Evolutionary conservation across 805 yeast genomes (phyloP).

Genomic region (Yamadazyma philogaea): DNA sequence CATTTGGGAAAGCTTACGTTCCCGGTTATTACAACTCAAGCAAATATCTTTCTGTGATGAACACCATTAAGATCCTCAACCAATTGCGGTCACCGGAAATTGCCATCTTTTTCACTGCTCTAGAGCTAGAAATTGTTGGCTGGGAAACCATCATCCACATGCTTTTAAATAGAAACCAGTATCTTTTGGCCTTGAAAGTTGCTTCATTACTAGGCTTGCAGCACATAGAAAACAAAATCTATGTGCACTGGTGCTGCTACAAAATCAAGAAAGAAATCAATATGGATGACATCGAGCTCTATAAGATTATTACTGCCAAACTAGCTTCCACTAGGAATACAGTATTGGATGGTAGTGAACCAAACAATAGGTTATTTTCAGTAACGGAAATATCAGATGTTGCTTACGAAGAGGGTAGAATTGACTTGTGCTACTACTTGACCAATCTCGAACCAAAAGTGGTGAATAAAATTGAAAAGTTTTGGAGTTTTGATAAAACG

Average conservation of each 20-base stretch:
- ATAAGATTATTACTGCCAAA: slow-evolving; percentile 46
- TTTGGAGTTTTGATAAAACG: slow-evolving; percentile 69
- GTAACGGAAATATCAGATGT: slow-evolving; percentile 57
- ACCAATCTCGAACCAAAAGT: slow-evolving; percentile 66
- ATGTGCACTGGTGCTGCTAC: slow-evolving; percentile 76
- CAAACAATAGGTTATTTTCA: slow-evolving; percentile 41
- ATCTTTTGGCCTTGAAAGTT: slow-evolving; percentile 61
- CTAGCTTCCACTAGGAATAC: slow-evolving; percentile 27
- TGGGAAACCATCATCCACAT: slow-evolving; percentile 53
- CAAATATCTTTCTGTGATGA: slow-evolving; percentile 59
- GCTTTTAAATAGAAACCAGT: slow-evolving; percentile 57
- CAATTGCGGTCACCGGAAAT: slow-evolving; percentile 59
- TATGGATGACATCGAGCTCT: slow-evolving; percentile 58
- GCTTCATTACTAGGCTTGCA: slow-evolving; percentile 47
- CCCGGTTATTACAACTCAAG: slow-evolving; percentile 53
- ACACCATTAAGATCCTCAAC: slow-evolving; percentile 64
- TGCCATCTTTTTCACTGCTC: slow-evolving; percentile 66
- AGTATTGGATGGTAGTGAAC: neutral
- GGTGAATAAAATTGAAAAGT: slow-evolving; percentile 52
- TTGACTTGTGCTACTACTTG: slow-evolving; percentile 62
- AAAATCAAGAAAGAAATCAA: slow-evolving; percentile 57
- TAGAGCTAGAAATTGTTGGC: slow-evolving; percentile 51
- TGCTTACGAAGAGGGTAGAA: slow-evolving; percentile 81
- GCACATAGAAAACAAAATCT: slow-evolving; percentile 42
- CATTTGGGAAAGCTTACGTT: slow-evolving; percentile 73